Evolutionary conservation across 768 basidiomycete species (phyloP).

Genomic region (Collybia nuda): DNA sequence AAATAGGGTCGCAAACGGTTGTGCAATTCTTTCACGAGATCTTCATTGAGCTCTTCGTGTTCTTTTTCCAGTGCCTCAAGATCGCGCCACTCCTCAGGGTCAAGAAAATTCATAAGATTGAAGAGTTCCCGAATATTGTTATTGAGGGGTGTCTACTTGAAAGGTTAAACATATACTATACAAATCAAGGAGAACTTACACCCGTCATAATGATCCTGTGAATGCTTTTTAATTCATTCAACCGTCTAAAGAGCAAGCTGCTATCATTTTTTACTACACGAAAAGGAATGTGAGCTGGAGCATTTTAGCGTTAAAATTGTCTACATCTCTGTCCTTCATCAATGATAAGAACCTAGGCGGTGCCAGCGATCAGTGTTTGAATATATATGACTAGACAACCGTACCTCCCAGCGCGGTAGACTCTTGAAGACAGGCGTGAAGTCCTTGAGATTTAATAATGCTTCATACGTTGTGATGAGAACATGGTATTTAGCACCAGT

Average conservation of each 20-base stretch:
- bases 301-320: slow-evolving; percentile 20
- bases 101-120: slow-evolving; percentile 96
- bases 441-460: slow-evolving; percentile 68
- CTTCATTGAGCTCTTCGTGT: slow-evolving; percentile 77
- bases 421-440: slow-evolving; percentile 74
- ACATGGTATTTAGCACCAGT: slow-evolving; percentile 79
- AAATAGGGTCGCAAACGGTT: slow-evolving; percentile 83
- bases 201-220: slow-evolving; percentile 92
- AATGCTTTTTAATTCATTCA: slow-evolving; percentile 74
- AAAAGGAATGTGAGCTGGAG: slow-evolving; percentile 8
- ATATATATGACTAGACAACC: slow-evolving; percentile 5
- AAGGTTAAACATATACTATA: slow-evolving; percentile 5
- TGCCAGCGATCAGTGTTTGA: neutral
- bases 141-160: slow-evolving; percentile 80
- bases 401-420: slow-evolving; percentile 86
- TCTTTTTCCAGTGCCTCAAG: slow-evolving; percentile 71
- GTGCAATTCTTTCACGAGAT: slow-evolving; percentile 80
- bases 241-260: slow-evolving; percentile 76
- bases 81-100: slow-evolving; percentile 73
- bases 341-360: slow-evolving; percentile 66
- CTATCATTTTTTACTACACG: slow-evolving; percentile 77
- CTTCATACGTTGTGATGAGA: slow-evolving; percentile 91
- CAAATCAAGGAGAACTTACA: slow-evolving; percentile 34
- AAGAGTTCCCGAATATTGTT: slow-evolving; percentile 97
- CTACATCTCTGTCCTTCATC: slow-evolving; percentile 92